phyloP scores from a whole-genome alignment of 371 early-diverging fungal genomes.

The Coemansia sp. region DNA sequence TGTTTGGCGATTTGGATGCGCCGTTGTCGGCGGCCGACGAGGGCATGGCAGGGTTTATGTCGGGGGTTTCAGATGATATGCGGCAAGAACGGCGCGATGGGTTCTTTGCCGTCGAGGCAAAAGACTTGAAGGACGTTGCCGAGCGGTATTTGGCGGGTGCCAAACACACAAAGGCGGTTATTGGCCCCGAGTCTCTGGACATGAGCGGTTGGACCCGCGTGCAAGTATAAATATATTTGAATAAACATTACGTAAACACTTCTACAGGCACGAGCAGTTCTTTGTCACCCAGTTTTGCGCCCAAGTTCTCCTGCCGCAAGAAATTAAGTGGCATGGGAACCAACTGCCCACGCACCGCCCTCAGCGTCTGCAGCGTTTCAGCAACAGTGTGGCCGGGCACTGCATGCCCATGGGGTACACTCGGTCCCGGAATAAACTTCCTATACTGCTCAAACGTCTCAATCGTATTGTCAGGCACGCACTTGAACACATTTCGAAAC shows the following conservation, averaged over 20 bases:
- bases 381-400: conserved; percentile 35
- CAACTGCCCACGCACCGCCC: conserved; percentile 59
- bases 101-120: conserved; percentile 66
- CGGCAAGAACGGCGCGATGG: conserved; percentile 78
- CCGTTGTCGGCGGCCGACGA: conserved; percentile 84
- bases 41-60: conserved; percentile 74
- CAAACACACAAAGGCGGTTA: conserved; percentile 43
- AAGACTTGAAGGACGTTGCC: conserved; percentile 72
- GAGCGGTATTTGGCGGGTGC: conserved; percentile 58
- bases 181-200: conserved; percentile 45
- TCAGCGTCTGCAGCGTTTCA: conserved; percentile 53
- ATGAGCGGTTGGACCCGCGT: conserved; percentile 41
- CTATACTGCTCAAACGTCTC: conserved; percentile 69
- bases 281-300: conserved; percentile 56
- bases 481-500: conserved; percentile 79
- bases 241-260: conserved; percentile 52
- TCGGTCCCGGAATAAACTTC: conserved; percentile 57
- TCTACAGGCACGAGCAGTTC: conserved; percentile 61
- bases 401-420: conserved; percentile 48
- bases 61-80: conserved; percentile 82
- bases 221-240: background rate
- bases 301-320: conserved; percentile 67
- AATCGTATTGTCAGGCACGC: conserved; percentile 83
- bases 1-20: conserved; percentile 80
- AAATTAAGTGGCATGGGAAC: conserved; percentile 78